phyloP scores from a whole-genome alignment of 441 rosid species.

The Gossypium lobatum region DNA sequence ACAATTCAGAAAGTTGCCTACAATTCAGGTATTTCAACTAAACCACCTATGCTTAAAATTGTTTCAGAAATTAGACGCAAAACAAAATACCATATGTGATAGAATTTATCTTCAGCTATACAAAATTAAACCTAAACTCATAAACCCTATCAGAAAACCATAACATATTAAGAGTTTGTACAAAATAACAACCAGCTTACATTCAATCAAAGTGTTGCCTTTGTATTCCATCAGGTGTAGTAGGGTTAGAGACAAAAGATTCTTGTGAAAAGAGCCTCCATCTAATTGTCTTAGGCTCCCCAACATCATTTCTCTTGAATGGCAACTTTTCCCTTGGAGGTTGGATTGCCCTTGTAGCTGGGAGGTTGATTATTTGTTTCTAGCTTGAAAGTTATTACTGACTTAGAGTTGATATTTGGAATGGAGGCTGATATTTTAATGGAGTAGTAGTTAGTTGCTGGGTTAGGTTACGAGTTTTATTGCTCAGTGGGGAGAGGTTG shows the following conservation, averaged over 20 bases:
- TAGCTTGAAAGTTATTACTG: not conserved
- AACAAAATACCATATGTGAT: not conserved
- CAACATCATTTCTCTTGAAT: not conserved
- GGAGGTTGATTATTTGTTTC: not conserved
- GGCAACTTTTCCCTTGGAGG: not conserved
- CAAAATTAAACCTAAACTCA: not conserved
- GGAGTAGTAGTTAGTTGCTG: not conserved
- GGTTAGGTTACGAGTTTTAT: not conserved
- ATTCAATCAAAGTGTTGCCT: not conserved
- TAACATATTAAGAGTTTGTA: not conserved
- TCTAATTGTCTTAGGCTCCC: not conserved
- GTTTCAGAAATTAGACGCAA: not conserved
- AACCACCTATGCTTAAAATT: not conserved
- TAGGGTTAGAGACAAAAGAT: not conserved
- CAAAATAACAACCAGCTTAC: not conserved
- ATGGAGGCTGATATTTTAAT: not conserved
- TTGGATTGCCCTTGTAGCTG: not conserved
- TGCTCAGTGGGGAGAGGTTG: not conserved
- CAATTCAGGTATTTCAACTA: not conserved
- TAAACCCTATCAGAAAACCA: not conserved
- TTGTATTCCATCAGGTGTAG: not conserved
- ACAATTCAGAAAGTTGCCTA: not conserved
- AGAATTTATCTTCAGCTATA: no score
- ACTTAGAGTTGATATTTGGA: not conserved
- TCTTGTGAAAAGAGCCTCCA: not conserved